Evolutionary conservation across 192 early-diverging fungal genomes (phyloP), one percentile per base, ranked within the genome.

Genomic region (Gonapodya sp.): DNA sequence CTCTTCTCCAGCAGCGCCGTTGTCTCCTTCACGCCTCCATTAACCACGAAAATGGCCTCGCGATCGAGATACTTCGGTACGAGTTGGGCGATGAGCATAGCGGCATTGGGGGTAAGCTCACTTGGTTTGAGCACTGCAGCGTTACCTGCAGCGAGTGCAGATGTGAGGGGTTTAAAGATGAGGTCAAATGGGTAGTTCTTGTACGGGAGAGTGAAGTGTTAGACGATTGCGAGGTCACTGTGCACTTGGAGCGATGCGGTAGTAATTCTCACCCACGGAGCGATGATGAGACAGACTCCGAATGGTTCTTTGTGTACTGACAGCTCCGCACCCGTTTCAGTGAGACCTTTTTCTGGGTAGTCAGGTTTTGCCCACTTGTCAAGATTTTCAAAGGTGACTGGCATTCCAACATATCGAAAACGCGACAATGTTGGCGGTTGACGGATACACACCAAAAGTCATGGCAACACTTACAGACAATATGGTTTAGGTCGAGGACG

Each of bases 141-240:
- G 87, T 96, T 96, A 24, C 97, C 97, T 0, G 94, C 97, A 14
- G 96, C 95, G 81, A 98, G 89, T 2, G 96, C 95, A 31, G 93
- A 92, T 0, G 93, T 88, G 24, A 96, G 82, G 1, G 97, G 96
- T 31, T 86, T 81, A 1, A 97, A 79, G 35, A 89, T 32, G 18
- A 98, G 85, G 35, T 92, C 87, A n/a, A 92, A 8, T 46, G 86
- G 86, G 78, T 86, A 93, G 86, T 93, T 92, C 75, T 77, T 64
- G 8, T 64, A 64, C 8, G 24, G 46, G 46, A 24, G 8, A 16
- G 46, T 16, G 8, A 24, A 64, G 24, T 33, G 31, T 77, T 2
- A 77, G 75, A 77, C 8, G 2, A 32, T 33, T 34, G 75, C 75
- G 30, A 18, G 2, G 75, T 32, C 30, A 18, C 75, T n/a, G n/a